phyloP scores from a whole-genome alignment of 805 yeast genomes.

The Zygotorulaspora danielsina region DNA sequence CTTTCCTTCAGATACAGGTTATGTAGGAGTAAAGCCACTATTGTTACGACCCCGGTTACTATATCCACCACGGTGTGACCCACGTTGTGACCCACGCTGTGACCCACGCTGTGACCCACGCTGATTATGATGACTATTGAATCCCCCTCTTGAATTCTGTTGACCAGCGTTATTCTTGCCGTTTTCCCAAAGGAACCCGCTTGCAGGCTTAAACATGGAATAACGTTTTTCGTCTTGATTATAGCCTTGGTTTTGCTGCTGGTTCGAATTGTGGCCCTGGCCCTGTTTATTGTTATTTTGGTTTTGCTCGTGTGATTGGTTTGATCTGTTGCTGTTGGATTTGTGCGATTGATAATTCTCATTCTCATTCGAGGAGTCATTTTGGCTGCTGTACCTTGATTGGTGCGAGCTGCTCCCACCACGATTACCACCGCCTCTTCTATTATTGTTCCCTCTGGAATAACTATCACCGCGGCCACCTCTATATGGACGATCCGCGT shows the following conservation, averaged over 20 bases:
- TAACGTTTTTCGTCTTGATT: slow-evolving; percentile 19
- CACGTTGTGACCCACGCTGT: too few relatives aligned
- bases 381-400: slow-evolving; percentile 8
- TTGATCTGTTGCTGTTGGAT: slow-evolving; percentile 4
- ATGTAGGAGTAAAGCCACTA: slow-evolving; percentile 11
- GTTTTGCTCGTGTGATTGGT: slow-evolving; percentile 2
- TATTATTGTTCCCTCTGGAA: slow-evolving; percentile 11
- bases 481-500: slow-evolving; percentile 10
- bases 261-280: not conserved
- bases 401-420: slow-evolving; percentile 6
- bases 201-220: slow-evolving; percentile 34
- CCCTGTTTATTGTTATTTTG: not conserved
- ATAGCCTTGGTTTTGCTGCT: slow-evolving; percentile 7
- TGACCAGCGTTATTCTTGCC: slow-evolving; percentile 13
- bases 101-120: too few relatives aligned
- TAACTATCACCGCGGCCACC: slow-evolving; percentile 12
- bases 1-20: too few relatives aligned
- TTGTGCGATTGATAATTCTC: slow-evolving; percentile 8
- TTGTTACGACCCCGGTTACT: slow-evolving; percentile 11
- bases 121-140: slow-evolving; percentile 8
- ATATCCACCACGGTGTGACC: slow-evolving; percentile 8
- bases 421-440: slow-evolving; percentile 17
- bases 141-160: slow-evolving; percentile 21
- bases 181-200: slow-evolving; percentile 28
- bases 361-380: slow-evolving; percentile 6